These are phyloP conservation scores for Acidomyces sp. DNA, from an alignment of 495 filamentous ascomycete genomes.

Conservation along the genomic window DNA sequence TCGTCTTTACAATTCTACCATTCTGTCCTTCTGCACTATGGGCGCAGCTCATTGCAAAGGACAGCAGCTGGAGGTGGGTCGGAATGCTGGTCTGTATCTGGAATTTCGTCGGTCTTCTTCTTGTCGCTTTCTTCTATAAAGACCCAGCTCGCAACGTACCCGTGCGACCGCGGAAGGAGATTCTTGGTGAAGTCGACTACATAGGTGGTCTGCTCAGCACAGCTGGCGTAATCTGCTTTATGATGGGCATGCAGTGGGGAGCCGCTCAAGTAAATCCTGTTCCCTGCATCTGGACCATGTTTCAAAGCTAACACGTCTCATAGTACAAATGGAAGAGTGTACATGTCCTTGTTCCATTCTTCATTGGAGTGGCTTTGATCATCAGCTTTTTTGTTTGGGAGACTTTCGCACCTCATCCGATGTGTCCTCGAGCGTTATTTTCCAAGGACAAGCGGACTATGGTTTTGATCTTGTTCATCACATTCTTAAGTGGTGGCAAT, in stretches of 20 bases:
- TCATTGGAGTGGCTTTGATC: conserved; percentile 22
- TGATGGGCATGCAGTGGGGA: conserved; percentile 55
- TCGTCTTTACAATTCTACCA: conserved; percentile 56
- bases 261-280: conserved; percentile 8
- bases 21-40: conserved; percentile 57
- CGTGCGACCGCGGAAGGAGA: conserved; percentile 43
- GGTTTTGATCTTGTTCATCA: conserved; percentile 22
- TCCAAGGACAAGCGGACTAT: conserved; percentile 18
- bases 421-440: conserved; percentile 21
- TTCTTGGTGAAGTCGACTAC: conserved; percentile 49
- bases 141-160: conserved; percentile 33
- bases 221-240: conserved; percentile 47
- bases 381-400: conserved; percentile 27
- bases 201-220: conserved; percentile 57
- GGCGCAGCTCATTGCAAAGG: conserved; percentile 52
- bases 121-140: conserved; percentile 52
- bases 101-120: conserved; percentile 47
- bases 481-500: conserved; percentile 26
- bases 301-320: not conserved
- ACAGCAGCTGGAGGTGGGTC: conserved; percentile 51
- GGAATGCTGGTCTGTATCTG: conserved; percentile 48
- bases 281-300: not conserved
- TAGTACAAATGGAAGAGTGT: conserved; percentile 24
- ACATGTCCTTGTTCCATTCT: conserved; percentile 22
- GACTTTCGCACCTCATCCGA: conserved; percentile 20